Evolutionary conservation across 768 basidiomycete genomes (phyloP).

Genomic region (Steccherinum ochraceum): DNA sequence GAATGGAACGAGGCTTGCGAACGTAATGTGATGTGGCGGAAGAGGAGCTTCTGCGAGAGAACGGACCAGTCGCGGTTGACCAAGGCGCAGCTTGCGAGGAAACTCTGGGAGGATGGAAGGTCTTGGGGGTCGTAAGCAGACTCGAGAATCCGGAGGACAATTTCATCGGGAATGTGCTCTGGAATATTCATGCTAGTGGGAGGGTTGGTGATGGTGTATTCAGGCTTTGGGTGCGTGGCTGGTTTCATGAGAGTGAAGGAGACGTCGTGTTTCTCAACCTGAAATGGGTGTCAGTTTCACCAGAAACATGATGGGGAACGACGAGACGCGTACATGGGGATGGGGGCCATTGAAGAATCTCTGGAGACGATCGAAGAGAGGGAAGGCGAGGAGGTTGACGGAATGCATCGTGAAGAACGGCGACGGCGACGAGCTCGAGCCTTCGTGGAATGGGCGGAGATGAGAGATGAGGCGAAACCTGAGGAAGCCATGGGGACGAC

Average conservation of each 20-base stretch:
- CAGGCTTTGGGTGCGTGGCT: neutral
- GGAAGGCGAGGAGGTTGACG: neutral
- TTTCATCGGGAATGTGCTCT: constrained; percentile 48
- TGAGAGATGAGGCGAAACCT: neutral
- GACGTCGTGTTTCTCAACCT: neutral
- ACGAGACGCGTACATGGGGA: neutral
- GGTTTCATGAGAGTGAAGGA: neutral
- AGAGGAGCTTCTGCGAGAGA: constrained; percentile 60
- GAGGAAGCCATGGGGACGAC: neutral
- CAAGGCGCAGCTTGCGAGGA: constrained; percentile 51
- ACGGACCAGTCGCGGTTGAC: constrained; percentile 64
- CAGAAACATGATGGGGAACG: neutral
- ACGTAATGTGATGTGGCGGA: constrained; percentile 47
- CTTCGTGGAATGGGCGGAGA: too few relatives aligned
- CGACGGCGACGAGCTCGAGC: neutral
- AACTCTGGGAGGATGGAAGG: constrained; percentile 27
- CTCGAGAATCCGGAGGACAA: constrained; percentile 60
- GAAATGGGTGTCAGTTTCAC: neutral
- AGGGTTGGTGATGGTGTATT: neutral
- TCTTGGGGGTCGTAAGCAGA: constrained; percentile 33
- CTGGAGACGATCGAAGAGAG: neutral
- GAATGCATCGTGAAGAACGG: neutral
- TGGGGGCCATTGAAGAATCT: neutral
- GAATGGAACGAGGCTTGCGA: constrained; percentile 47
- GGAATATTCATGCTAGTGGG: neutral